Percentiles rank a stretch among this genome's conserved stretches.
Conservation (phyloP, 192 early-diverging fungal genomes). For the Linderina pennispora region DNA sequence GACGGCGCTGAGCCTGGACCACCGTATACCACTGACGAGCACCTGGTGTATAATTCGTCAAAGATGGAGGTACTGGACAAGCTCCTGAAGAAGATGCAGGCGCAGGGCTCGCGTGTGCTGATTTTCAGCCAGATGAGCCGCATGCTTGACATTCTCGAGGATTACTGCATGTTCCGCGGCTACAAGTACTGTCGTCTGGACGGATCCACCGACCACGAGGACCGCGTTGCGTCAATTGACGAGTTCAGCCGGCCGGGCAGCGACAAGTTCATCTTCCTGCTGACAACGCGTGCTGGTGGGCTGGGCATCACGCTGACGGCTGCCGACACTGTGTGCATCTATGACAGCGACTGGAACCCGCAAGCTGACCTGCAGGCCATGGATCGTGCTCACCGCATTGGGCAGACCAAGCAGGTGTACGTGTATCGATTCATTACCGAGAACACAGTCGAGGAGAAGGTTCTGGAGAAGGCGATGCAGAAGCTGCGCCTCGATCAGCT, state of each 20-base stretch:
- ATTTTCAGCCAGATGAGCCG: constrained; percentile 99
- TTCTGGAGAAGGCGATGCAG: constrained; percentile 94
- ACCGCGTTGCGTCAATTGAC: constrained; percentile 86
- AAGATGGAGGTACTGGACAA: constrained; percentile 95
- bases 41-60: constrained; percentile 88
- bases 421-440: constrained; percentile 96
- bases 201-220: constrained; percentile 92
- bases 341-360: constrained; percentile 95
- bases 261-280: constrained; percentile 92
- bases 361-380: constrained; percentile 89
- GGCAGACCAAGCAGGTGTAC: constrained; percentile 96
- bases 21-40: constrained; percentile 94
- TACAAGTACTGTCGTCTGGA: constrained; percentile 97
- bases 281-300: constrained; percentile 96
- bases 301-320: constrained; percentile 96
- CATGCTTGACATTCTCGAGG: constrained; percentile 95
- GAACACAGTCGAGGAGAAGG: constrained; percentile 97
- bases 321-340: constrained; percentile 94
- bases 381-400: constrained; percentile 98
- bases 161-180: constrained; percentile 88
- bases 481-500: constrained; percentile 94
- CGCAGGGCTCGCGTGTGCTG: constrained; percentile 88
- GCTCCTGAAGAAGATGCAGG: constrained; percentile 70
- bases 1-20: constrained; percentile 93
- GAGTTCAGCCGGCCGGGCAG: constrained; percentile 88